Conservation (phyloP, 73 alveolate species). For the Stentor roeselii region DNA sequence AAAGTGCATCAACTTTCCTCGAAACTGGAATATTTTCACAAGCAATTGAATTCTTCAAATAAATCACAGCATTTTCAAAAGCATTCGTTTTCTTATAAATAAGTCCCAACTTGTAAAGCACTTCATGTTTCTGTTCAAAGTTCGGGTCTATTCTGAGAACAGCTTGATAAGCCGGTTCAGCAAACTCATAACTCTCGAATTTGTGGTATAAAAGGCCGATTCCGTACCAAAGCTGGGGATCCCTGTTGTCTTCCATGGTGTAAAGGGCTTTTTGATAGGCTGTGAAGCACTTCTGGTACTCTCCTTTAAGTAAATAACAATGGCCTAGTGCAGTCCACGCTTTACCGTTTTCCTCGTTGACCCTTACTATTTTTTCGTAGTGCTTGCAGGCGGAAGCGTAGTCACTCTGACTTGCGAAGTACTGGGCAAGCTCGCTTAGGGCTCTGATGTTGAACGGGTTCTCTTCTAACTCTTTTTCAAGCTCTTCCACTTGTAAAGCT, state of each 20-base stretch:
- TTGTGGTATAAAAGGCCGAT: conserved; percentile 66
- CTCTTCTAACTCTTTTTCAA: background rate
- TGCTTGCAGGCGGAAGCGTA: conserved; percentile 13
- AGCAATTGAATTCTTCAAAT: conserved; percentile 56
- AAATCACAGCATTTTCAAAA: conserved; percentile 49
- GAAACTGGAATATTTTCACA: conserved; percentile 54
- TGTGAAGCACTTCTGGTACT: conserved; percentile 58
- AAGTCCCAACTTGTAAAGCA: conserved; percentile 55
- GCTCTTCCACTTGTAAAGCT: background rate
- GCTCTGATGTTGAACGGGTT: background rate
- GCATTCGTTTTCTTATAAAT: conserved; percentile 57
- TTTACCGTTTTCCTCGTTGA: background rate
- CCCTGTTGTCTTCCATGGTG: conserved; percentile 57
- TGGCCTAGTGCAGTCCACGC: conserved; percentile 82
- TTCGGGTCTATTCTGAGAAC: conserved; percentile 11
- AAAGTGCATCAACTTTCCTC: conserved; percentile 57
- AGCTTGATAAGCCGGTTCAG: conserved; percentile 26
- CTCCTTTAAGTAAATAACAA: conserved; percentile 62
- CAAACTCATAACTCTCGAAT: conserved; percentile 42
- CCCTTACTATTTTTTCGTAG: conserved; percentile 12
- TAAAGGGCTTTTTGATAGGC: conserved; percentile 67
- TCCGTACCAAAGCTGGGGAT: conserved; percentile 75
- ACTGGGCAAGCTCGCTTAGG: conserved; percentile 17
- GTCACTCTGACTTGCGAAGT: conserved; percentile 16
- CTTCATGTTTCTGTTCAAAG: conserved; percentile 63